Conservation (phyloP, 805 yeast genomes). For the Ogataea pignaliae region DNA sequence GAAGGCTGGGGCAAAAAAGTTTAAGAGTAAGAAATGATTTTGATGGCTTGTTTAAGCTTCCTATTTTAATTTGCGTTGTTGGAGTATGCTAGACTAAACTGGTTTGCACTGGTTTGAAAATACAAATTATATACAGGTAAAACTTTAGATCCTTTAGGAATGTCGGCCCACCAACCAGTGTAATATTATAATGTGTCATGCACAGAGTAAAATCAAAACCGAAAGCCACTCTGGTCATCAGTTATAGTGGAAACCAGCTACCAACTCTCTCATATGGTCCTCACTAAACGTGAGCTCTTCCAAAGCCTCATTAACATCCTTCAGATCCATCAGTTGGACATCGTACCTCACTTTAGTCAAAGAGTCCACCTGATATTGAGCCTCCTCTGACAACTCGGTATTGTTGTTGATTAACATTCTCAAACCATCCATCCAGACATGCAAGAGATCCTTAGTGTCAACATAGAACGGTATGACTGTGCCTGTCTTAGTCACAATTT, state of each 20-base stretch:
- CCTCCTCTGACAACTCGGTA: conserved; percentile 36
- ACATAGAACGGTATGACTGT: conserved; percentile 55
- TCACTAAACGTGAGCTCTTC: conserved; percentile 5
- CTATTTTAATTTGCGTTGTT: no score
- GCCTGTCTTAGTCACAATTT: conserved; percentile 13
- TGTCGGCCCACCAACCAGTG: no score
- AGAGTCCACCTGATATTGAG: conserved; percentile 39
- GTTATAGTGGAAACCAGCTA: conserved; percentile 14
- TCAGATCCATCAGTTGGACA: conserved; percentile 43
- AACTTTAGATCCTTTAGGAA: no score
- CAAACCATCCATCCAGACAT: conserved; percentile 77
- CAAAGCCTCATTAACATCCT: conserved; percentile 14
- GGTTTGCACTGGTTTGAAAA: no score
- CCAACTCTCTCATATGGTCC: conserved; percentile 5
- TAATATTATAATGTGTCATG: no score
- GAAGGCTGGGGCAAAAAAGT: conserved; percentile 28
- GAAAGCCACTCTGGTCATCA: not conserved
- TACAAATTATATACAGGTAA: no score
- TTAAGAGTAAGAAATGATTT: conserved; percentile 12
- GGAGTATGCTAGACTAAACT: no score
- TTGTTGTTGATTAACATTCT: conserved; percentile 42
- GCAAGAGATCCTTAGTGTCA: conserved; percentile 63
- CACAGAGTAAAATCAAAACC: no score
- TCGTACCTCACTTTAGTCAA: conserved; percentile 42
- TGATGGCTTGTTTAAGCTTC: no score